Evolutionary conservation across 305 asterid genomes (phyloP).

Genomic region (Striga hermonthica): DNA sequence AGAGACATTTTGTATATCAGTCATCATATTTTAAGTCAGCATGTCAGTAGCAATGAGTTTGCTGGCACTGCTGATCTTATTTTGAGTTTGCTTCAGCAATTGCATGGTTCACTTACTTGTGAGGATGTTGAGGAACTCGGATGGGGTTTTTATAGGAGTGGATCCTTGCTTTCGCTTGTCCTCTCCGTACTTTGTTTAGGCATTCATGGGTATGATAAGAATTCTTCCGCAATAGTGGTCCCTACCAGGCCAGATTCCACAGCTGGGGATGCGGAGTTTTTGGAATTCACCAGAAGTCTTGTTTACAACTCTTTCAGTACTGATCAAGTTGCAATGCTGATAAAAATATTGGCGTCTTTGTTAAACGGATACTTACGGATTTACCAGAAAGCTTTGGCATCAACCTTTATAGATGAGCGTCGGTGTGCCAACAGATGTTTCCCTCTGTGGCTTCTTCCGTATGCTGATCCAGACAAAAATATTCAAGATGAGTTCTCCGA

Average conservation of each 20-base stretch:
- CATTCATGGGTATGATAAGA: slow-evolving; percentile 41
- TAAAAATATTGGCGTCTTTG: slow-evolving; percentile 65
- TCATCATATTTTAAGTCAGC: slow-evolving; percentile 51
- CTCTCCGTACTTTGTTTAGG: slow-evolving; percentile 65
- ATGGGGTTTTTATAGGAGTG: slow-evolving; percentile 74
- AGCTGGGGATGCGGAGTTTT: slow-evolving; percentile 59
- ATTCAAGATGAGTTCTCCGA: slow-evolving; percentile 59
- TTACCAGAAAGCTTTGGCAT: slow-evolving; percentile 69
- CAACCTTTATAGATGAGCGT: slow-evolving; percentile 45
- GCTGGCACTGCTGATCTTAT: slow-evolving; percentile 47
- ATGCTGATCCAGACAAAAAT: slow-evolving; percentile 56
- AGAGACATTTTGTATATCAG: slow-evolving; percentile 56
- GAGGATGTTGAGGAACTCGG: slow-evolving; percentile 57
- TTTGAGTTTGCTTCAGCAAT: slow-evolving; percentile 60
- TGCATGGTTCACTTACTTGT: slow-evolving; percentile 45
- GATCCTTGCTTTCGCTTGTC: slow-evolving; percentile 77
- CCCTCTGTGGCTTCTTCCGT: slow-evolving; percentile 63
- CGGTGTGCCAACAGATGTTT: slow-evolving; percentile 45
- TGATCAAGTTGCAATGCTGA: slow-evolving; percentile 49
- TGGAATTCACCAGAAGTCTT: slow-evolving; percentile 48
- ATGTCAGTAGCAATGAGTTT: slow-evolving; percentile 36
- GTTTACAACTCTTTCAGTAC: slow-evolving; percentile 43
- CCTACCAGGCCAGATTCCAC: slow-evolving; percentile 42
- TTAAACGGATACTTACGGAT: slow-evolving; percentile 59
- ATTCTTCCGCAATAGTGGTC: slow-evolving; percentile 34